Conservation (phyloP, 1,284 basidiomycete species). For the Ceratobasidium papillatum region DNA sequence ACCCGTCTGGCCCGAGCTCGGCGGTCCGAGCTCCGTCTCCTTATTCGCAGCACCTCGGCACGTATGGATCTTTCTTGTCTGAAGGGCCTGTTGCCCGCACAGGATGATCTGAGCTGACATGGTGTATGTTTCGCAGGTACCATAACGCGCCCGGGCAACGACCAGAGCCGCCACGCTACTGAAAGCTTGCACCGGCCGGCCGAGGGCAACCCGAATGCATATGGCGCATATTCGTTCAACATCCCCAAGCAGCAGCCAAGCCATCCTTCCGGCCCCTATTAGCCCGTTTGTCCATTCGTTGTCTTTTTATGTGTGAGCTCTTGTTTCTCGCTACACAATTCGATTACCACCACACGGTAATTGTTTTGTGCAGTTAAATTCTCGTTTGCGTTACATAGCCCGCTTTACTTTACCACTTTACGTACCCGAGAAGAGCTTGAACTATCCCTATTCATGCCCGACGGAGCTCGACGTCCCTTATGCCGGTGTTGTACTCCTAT, state of each 20-base stretch:
- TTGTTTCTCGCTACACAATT: neutral
- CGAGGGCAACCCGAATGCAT: conserved; percentile 3
- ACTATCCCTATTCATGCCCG: neutral
- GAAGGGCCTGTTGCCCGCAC: neutral
- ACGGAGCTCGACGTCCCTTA: conserved; percentile 1
- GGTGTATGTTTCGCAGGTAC: conserved; percentile 8
- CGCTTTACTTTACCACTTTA: neutral
- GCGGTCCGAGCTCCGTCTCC: conserved; percentile 30
- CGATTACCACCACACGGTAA: neutral
- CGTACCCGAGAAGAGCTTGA: conserved; percentile 4
- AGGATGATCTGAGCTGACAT: neutral
- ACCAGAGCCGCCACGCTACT: conserved; percentile 19
- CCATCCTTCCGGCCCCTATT: conserved; percentile 5
- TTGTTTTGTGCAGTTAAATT: neutral
- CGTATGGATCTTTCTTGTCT: conserved; percentile 26
- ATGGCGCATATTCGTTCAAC: conserved; percentile 14
- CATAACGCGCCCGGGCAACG: conserved; percentile 30
- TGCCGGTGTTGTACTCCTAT: conserved; percentile 22
- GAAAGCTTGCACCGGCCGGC: neutral
- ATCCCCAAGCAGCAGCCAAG: conserved; percentile 21
- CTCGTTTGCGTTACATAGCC: neutral
- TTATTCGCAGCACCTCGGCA: conserved; percentile 29
- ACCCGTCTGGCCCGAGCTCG: conserved; percentile 18
- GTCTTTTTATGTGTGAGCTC: neutral
- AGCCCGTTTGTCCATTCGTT: neutral